phyloP scores from a whole-genome alignment of 345 rosid species.

The Aegle marmelos region DNA sequence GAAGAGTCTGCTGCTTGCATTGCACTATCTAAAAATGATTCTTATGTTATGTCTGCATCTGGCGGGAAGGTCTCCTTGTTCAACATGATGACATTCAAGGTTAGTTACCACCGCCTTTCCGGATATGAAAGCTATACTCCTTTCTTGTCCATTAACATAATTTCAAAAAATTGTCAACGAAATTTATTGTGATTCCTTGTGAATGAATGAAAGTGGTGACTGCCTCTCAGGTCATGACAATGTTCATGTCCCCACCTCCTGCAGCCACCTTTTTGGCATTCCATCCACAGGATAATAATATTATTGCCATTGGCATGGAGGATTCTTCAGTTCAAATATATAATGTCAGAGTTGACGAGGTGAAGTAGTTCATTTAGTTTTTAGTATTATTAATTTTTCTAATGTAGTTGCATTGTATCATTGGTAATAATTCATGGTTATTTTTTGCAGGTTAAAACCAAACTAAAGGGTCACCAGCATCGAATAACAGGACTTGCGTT shows the following conservation, averaged over 20 bases:
- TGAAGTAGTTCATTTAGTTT: conserved; percentile 16
- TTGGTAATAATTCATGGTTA: background rate
- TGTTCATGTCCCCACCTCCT: conserved; percentile 80
- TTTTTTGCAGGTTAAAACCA: conserved; percentile 58
- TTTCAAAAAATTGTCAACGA: background rate
- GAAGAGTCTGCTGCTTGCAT: conserved; percentile 80
- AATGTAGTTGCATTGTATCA: background rate
- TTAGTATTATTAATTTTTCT: background rate
- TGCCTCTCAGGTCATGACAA: conserved; percentile 48
- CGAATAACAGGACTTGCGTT: conserved; percentile 83
- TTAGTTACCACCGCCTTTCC: conserved; percentile 15
- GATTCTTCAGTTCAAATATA: conserved; percentile 81
- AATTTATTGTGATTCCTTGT: background rate
- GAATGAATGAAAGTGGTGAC: conserved; percentile 2
- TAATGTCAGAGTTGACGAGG: conserved; percentile 86
- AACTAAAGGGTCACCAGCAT: conserved; percentile 78
- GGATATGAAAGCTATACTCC: background rate
- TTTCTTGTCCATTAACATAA: background rate
- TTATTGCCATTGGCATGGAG: conserved; percentile 88
- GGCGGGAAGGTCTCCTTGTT: conserved; percentile 84
- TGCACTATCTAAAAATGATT: conserved; percentile 87
- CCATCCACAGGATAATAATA: conserved; percentile 85
- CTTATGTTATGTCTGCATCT: conserved; percentile 86
- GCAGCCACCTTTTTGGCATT: conserved; percentile 81
- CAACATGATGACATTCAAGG: conserved; percentile 94